Percentiles rank a stretch among this genome's conserved stretches.
Conservation (phyloP, 208 protist species). For the Crithidia thermophila region DNA sequence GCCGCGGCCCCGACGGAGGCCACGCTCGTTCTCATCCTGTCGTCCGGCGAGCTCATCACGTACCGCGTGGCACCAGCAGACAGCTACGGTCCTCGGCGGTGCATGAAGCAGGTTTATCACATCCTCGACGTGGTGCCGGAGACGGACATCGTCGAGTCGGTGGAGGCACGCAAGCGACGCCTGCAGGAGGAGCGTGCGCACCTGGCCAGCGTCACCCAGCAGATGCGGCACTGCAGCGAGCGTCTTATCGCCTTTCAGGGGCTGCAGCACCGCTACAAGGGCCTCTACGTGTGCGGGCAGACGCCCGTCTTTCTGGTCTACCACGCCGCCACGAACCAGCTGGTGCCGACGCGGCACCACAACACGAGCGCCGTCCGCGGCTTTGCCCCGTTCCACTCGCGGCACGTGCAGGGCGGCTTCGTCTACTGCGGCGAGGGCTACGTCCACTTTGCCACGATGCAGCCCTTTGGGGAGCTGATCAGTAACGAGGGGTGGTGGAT, state of each 20-base stretch:
- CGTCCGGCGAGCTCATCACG: conserved; percentile 75
- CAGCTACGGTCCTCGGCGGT: conserved; percentile 46
- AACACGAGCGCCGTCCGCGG: conserved; percentile 58
- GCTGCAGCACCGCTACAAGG: conserved; percentile 41
- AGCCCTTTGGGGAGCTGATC: conserved; percentile 52
- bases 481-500: conserved; percentile 64
- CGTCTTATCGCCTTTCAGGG: conserved; percentile 61
- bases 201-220: conserved; percentile 62
- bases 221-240: conserved; percentile 66
- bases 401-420: conserved; percentile 53
- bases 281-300: conserved; percentile 87
- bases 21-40: conserved; percentile 61
- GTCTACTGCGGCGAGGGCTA: conserved; percentile 85
- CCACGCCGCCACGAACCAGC: conserved; percentile 47
- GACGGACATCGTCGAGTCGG: conserved; percentile 73
- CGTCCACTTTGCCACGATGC: conserved; percentile 78
- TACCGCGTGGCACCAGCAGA: conserved; percentile 58
- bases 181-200: conserved; percentile 57
- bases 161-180: conserved; percentile 72
- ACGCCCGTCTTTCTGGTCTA: conserved; percentile 82
- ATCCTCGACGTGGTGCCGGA: conserved; percentile 75
- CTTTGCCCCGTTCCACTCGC: conserved; percentile 74
- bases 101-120: conserved; percentile 78
- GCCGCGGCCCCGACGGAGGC: conserved; percentile 23
- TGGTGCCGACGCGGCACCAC: conserved; percentile 71